These are phyloP conservation scores for Kwoniella dejecticola DNA, from an alignment of 768 basidiomycete species.

Conservation along the genomic window DNA sequence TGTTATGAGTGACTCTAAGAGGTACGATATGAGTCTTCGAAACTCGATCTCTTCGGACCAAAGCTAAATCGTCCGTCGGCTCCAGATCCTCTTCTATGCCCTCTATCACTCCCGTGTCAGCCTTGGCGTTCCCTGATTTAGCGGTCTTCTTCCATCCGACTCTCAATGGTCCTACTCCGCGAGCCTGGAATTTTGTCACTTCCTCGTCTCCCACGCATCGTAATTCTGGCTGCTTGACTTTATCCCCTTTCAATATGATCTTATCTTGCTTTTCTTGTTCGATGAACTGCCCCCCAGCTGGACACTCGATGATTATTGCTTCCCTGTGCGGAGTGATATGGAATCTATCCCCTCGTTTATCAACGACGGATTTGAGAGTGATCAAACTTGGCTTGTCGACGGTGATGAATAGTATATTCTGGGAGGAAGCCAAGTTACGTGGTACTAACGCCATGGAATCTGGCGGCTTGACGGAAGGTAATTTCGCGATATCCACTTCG, in stretches of 20 bases:
- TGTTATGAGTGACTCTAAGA: constrained; percentile 37
- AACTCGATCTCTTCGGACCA: constrained; percentile 33
- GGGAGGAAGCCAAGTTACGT: constrained; percentile 67
- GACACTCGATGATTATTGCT: constrained; percentile 78
- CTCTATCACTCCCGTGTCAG: constrained; percentile 42
- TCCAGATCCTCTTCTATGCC: constrained; percentile 48
- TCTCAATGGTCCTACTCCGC: constrained; percentile 47
- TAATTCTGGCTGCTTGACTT: constrained; percentile 58
- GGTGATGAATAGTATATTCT: constrained; percentile 72
- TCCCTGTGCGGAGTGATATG: constrained; percentile 66
- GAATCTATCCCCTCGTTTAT: constrained; percentile 70
- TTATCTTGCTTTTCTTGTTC: constrained; percentile 58
- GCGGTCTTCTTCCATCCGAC: constrained; percentile 42
- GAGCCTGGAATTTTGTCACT: constrained; percentile 38
- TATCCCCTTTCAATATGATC: constrained; percentile 64
- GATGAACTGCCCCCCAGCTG: constrained; percentile 66
- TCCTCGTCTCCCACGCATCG: constrained; percentile 51
- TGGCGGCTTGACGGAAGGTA: constrained; percentile 46
- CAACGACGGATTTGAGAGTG: constrained; percentile 72
- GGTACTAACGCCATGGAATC: constrained; percentile 56
- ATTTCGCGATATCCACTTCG: constrained; percentile 33
- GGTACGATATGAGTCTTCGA: constrained; percentile 48
- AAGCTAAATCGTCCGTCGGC: constrained; percentile 26
- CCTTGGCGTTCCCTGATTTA: constrained; percentile 22
- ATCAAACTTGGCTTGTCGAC: constrained; percentile 73